These are phyloP conservation scores for Scutellaria baicalensis DNA, from an alignment of 257 asterid genomes.

Conservation along the genomic window DNA sequence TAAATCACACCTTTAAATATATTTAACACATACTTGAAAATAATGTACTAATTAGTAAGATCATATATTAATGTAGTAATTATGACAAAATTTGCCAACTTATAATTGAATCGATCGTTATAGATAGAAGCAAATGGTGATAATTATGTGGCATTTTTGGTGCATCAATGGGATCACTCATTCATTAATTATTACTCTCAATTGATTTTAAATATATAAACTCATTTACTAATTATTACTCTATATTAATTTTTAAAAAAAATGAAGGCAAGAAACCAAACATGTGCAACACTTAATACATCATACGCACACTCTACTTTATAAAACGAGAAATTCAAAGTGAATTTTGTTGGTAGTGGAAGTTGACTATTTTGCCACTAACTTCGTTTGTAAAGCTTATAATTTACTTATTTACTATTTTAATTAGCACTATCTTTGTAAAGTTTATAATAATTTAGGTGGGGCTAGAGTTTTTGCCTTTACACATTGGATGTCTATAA, in stretches of 20 bases:
- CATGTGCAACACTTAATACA: constrained; percentile 27
- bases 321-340: neutral
- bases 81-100: neutral
- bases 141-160: neutral
- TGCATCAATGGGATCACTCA: neutral
- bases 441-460: neutral
- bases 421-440: neutral
- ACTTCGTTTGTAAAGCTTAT: constrained; percentile 13
- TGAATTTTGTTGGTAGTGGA: neutral
- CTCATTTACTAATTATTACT: neutral
- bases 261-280: constrained; percentile 3
- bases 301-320: neutral
- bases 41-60: no score
- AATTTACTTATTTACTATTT: neutral
- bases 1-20: no score
- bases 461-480: constrained; percentile 13
- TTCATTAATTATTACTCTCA: neutral
- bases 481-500: constrained; percentile 1
- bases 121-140: neutral
- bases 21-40: no score
- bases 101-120: constrained; percentile 2
- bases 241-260: neutral
- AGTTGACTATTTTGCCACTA: constrained; percentile 17
- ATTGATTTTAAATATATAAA: no score
- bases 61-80: neutral